Base-by-base conservation (phyloP, 441 rosid species). In the Populus hybrid region DNA sequence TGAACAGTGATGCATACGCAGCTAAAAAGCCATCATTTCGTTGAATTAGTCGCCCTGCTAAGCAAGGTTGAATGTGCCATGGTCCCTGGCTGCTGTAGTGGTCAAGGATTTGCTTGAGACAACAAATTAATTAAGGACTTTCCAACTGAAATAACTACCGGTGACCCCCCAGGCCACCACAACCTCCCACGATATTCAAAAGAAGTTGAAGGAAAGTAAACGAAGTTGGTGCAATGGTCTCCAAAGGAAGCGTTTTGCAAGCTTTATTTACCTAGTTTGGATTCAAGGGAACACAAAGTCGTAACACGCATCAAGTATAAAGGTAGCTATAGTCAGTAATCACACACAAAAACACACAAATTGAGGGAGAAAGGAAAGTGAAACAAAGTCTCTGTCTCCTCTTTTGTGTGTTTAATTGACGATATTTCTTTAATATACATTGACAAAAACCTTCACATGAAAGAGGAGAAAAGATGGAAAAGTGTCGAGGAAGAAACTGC, bases 251-350 rank as follows among this genome's bases (percentile, higher is more conserved):
- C 18, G 28, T 68, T 73, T 73, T 70, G 69, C 74, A 64, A 36
- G 20, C 70, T 70, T 75, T 53, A 69, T 75, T 70, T 50, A 75
- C 46, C 6, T 46, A 67, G 74, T 70, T 84, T 82, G 77, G 77
- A 78, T 73, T 82, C 61, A 78, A 76, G 79, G 81, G 75, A 72
- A 74, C 82, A 74, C 75, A 70, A n/a, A 70, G 73, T 28, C 79
- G 63, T 50, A 78, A 35, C 18, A 63, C 21, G 23, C 78, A 69
- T 73, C 30, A 66, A 46, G 24, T 34, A 69, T 71, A 32, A 21
- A 68, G 38, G 53, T 46, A 14, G 4, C 57, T 46, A 0, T 46
- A 46, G 57, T 46, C 57, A 46, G 57, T 14, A 46, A 46, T 46
- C 57, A 46, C 57, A 46, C 18, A 46, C 57, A 46, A 14, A 46